A percentile compares a stretch with the other conserved stretches of the same genome.
Evolutionary conservation across 805 yeast species (phyloP).

Genomic region (Wickerhamiella hasegawae): DNA sequence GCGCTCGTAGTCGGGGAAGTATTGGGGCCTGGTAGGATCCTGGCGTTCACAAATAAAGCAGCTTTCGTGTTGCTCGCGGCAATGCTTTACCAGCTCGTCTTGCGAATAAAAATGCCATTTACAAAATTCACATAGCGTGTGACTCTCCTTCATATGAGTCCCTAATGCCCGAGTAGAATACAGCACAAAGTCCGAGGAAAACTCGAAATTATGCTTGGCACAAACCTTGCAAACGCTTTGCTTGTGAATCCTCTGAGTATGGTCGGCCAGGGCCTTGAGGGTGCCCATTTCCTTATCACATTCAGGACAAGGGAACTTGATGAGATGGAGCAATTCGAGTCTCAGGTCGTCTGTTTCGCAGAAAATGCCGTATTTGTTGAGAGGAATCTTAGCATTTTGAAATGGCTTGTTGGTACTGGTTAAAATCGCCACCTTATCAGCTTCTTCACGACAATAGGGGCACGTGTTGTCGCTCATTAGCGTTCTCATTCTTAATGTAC

Average conservation of each 20-base stretch:
- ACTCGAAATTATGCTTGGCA: slow-evolving; percentile 57
- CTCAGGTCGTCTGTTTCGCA: slow-evolving; percentile 41
- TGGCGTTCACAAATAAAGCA: slow-evolving; percentile 73
- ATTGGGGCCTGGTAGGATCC: slow-evolving; percentile 44
- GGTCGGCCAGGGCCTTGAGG: slow-evolving; percentile 42
- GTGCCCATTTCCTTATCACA: slow-evolving; percentile 23
- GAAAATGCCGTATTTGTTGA: slow-evolving; percentile 32
- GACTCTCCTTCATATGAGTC: slow-evolving; percentile 60
- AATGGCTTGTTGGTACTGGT: slow-evolving; percentile 31
- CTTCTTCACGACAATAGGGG: slow-evolving; percentile 68
- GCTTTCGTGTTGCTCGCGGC: slow-evolving; percentile 70
- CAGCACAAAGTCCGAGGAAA: slow-evolving; percentile 51
- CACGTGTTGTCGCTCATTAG: slow-evolving; percentile 60
- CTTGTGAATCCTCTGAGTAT: slow-evolving; percentile 46
- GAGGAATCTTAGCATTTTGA: slow-evolving; percentile 20
- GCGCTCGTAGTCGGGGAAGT: slow-evolving; percentile 60
- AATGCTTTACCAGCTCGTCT: slow-evolving; percentile 71
- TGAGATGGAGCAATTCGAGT: slow-evolving; percentile 38
- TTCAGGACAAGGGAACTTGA: slow-evolving; percentile 23
- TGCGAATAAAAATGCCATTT: slow-evolving; percentile 63
- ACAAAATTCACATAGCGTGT: slow-evolving; percentile 62
- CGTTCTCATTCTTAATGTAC: slow-evolving; percentile 72
- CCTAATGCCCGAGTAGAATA: slow-evolving; percentile 47
- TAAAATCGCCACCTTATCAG: slow-evolving; percentile 35
- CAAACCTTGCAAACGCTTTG: slow-evolving; percentile 61